Evolutionary conservation across 305 asterid genomes (phyloP), one percentile per base, ranked within the genome.

Genomic region (Fraxinus floribunda): DNA sequence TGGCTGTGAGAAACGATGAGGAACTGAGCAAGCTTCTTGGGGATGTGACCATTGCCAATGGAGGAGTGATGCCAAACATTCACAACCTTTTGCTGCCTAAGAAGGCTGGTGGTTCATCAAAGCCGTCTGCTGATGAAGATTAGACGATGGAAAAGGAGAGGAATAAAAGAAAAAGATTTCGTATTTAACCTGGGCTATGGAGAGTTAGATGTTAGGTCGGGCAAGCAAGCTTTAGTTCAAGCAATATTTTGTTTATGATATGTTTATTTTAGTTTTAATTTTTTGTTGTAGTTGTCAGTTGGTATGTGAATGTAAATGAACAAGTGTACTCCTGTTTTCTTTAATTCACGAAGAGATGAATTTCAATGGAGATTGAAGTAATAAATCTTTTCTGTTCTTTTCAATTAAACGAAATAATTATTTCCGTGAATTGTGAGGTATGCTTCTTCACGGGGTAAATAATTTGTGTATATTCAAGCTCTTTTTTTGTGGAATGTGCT

Each of bases 11-110:
- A 38, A 72, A 72, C 11, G 76, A 72, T 15, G 76, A 78, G 46
- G 81, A 78, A 36, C 64, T 78, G 62, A 78, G 81, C 44, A 78
- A 78, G 81, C 81, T 78, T 62, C 75, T 78, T 30, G 81, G 81
- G 44, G 81, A 78, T 35, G 81, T 78, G 75, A 78, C 81, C 7
- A 78, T 78, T 78, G 81, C 81, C 3, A 78, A 62, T 39, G 81
- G 81, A 38, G 81, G 81, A 15, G 81, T 78, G 62, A 78, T 78
- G 81, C 81, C 81, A 4, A 78, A 78, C 38, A 78, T 78, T 34
- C 81, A 78, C 76, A 78, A 78, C 75, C 81, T 78, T 35, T 36
- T 78, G 75, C 75, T 78, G 34, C 81, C 81, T 32, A 78, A 78
- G 76, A 78, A 78, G 34, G 57, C 75, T 16, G 81, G 81, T 55